Conservation (phyloP, 148 eudicot genomes). For the Heliosperma pusillum region DNA sequence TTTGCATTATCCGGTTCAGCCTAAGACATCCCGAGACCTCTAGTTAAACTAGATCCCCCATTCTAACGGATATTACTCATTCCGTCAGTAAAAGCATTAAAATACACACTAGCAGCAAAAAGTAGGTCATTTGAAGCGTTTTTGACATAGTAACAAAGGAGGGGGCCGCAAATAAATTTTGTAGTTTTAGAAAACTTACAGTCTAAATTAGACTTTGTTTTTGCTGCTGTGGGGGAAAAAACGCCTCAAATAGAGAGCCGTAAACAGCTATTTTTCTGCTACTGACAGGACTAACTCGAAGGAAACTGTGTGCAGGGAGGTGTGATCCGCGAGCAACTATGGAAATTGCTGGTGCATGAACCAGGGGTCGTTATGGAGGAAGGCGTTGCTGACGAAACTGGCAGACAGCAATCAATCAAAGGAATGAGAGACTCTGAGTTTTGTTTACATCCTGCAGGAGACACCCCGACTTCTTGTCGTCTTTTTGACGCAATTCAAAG, state of each 20-base stretch:
- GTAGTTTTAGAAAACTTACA: too few species aligned
- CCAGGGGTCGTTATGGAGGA: slow-evolving; percentile 82
- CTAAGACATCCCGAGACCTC: too few species aligned
- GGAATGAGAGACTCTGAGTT: slow-evolving; percentile 92
- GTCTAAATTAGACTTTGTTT: too few species aligned
- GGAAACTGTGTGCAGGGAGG: slow-evolving; percentile 58
- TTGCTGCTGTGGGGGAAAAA: too few species aligned
- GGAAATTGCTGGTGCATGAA: slow-evolving; percentile 72
- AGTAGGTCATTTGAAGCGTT: too few species aligned
- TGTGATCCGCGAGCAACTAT: slow-evolving; percentile 62
- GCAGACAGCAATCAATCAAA: slow-evolving; percentile 71
- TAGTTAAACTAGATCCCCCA: neutral
- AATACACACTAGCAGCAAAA: too few species aligned
- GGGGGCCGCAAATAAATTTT: too few species aligned
- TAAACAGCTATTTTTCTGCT: too few species aligned
- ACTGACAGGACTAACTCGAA: neutral
- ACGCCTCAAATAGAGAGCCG: too few species aligned
- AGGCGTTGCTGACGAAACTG: slow-evolving; percentile 91
- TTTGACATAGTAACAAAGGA: too few species aligned
- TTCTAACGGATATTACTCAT: neutral
- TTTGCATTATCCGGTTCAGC: too few species aligned
- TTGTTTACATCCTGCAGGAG: slow-evolving; percentile 97
- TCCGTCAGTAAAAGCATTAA: neutral
- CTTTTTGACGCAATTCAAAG: slow-evolving; percentile 93
- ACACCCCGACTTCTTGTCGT: slow-evolving; percentile 94